Evolutionary conservation across 805 yeast genomes (phyloP).

Genomic region (Diddensiella santjacobensis): DNA sequence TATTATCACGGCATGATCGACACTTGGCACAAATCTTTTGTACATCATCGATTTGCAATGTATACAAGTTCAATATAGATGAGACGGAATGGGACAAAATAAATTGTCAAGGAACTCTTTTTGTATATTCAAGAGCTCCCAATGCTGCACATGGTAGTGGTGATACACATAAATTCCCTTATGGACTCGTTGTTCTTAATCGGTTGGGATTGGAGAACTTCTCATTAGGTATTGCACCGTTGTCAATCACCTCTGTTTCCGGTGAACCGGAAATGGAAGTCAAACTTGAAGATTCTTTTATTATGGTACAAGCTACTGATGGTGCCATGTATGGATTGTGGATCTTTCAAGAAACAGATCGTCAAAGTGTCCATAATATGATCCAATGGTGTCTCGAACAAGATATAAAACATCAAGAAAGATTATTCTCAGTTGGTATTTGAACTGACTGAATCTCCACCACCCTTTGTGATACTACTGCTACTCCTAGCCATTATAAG

Average conservation of each 20-base stretch:
- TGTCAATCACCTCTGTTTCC: constrained; percentile 17
- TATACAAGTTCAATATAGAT: constrained; percentile 35
- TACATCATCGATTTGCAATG: constrained; percentile 39
- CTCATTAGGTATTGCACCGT: constrained; percentile 33
- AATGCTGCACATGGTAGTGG: constrained; percentile 15
- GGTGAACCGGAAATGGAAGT: constrained; percentile 32
- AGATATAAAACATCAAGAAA: constrained; percentile 4
- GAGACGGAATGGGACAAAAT: constrained; percentile 37
- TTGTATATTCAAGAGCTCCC: constrained; percentile 35
- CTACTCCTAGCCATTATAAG: no score
- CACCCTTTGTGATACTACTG: no score
- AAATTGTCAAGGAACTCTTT: constrained; percentile 38
- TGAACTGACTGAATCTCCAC: no score
- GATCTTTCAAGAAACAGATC: constrained; percentile 35
- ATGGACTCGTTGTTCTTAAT: constrained; percentile 36
- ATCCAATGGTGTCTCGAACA: constrained; percentile 32
- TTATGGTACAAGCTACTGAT: constrained; percentile 34
- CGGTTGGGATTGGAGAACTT: constrained; percentile 33
- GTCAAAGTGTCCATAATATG: constrained; percentile 26
- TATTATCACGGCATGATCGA: constrained; percentile 36
- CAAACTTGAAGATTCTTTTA: constrained; percentile 32
- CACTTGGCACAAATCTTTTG: constrained; percentile 33
- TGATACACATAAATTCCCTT: constrained; percentile 31
- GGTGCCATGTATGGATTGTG: constrained; percentile 37
- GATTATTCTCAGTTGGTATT: no score